Evolutionary conservation across 768 basidiomycete genomes (phyloP).

Genomic region (Lentinula edodes): DNA sequence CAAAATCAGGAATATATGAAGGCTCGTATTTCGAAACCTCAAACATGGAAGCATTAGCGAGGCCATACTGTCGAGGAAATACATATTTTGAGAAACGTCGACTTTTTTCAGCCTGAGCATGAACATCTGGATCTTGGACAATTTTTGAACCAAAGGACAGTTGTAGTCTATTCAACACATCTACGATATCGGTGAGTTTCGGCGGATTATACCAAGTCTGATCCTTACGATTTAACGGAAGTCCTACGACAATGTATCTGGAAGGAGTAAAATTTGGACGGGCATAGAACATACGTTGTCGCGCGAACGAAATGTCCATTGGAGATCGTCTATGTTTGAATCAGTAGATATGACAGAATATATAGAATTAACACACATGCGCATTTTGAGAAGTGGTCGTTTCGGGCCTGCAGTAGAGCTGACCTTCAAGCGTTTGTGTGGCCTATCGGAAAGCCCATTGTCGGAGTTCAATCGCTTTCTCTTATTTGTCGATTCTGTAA

Average conservation of each 20-base stretch:
- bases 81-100: slow-evolving; percentile 77
- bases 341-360: neutral
- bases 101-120: slow-evolving; percentile 38
- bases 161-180: slow-evolving; percentile 55
- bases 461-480: neutral
- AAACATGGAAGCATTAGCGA: slow-evolving; percentile 53
- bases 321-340: slow-evolving; percentile 22
- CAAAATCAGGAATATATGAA: slow-evolving; percentile 42
- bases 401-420: neutral
- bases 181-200: slow-evolving; percentile 28
- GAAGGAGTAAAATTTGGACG: slow-evolving; percentile 49
- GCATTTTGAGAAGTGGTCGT: neutral
- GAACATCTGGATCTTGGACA: slow-evolving; percentile 15
- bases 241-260: slow-evolving; percentile 49
- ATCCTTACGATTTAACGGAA: slow-evolving; percentile 61
- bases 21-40: slow-evolving; percentile 19
- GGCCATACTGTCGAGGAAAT: slow-evolving; percentile 74
- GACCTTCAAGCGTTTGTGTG: neutral
- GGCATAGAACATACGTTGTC: slow-evolving; percentile 64
- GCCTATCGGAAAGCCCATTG: neutral
- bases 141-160: slow-evolving; percentile 24
- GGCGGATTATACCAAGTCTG: neutral
- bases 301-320: slow-evolving; percentile 45
- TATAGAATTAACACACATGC: neutral
- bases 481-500: neutral